A percentile compares a stretch with the other conserved stretches of the same genome.
Evolutionary conservation across 176 grass and related monocot species (phyloP).

Genomic region (Carex scoparia): DNA sequence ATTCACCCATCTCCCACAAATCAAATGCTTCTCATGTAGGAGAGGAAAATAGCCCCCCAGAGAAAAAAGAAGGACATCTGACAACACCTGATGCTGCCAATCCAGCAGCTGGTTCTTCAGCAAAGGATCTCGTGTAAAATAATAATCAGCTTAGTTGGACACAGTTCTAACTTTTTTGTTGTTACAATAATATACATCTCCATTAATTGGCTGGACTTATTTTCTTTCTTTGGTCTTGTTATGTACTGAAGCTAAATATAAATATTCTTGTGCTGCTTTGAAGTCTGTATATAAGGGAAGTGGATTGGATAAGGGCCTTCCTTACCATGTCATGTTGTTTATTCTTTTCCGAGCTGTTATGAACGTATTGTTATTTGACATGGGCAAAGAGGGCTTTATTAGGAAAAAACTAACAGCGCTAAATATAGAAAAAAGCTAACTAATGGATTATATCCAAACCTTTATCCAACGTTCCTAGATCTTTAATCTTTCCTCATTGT

Average conservation of each 20-base stretch:
- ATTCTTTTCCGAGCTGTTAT: neutral
- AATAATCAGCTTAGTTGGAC: neutral
- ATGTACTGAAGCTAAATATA: neutral
- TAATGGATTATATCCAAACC: neutral
- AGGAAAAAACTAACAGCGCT: neutral
- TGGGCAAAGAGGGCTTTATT: neutral
- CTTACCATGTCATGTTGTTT: neutral
- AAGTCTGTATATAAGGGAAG: neutral
- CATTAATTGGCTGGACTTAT: neutral
- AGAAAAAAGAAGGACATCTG: conserved; percentile 3
- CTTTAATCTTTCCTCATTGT: neutral
- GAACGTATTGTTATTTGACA: neutral
- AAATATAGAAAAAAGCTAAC: conserved; percentile 10
- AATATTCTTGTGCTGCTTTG: neutral
- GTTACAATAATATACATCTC: neutral
- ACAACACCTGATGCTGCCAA: neutral
- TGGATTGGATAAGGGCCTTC: neutral
- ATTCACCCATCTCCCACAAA: neutral
- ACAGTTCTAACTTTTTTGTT: neutral
- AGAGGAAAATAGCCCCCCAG: conserved; percentile 1
- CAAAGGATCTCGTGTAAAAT: neutral
- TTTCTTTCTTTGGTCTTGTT: neutral
- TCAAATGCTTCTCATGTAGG: neutral
- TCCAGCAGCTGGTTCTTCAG: neutral
- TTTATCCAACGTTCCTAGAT: neutral